phyloP scores from a whole-genome alignment of 169 alveolate species.

The Cyclospora cayetanensis region DNA sequence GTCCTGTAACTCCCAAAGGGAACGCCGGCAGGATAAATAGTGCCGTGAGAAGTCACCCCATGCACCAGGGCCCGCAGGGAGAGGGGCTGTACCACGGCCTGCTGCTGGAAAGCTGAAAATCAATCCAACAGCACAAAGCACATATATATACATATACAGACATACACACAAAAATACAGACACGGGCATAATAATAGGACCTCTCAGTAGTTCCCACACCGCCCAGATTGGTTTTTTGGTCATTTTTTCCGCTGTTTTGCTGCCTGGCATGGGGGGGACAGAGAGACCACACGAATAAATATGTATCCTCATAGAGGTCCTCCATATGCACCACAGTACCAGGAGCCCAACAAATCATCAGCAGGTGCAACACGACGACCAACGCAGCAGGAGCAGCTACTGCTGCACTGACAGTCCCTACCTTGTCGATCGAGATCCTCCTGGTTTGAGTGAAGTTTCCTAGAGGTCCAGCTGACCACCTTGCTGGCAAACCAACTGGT shows the following conservation, averaged over 20 bases:
- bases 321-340: too few species aligned
- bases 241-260: too few species aligned
- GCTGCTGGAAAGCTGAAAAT: constrained; percentile 28
- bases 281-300: too few species aligned
- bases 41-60: constrained; percentile 16
- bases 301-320: too few species aligned
- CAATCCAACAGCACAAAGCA: neutral
- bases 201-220: too few species aligned
- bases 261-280: too few species aligned
- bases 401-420: neutral
- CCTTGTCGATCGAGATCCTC: constrained; percentile 20
- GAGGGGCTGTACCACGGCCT: constrained; percentile 6
- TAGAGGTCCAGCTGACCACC: constrained; percentile 46
- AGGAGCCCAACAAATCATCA: too few species aligned
- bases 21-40: constrained; percentile 47
- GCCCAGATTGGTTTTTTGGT: too few species aligned
- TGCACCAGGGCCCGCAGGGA: neutral
- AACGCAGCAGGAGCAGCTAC: neutral
- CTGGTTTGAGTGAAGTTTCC: neutral
- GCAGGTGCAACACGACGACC: too few species aligned
- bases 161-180: neutral
- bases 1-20: constrained; percentile 60
- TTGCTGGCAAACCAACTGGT: constrained; percentile 44
- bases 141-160: neutral
- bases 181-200: neutral